Evolutionary conservation across 2,329 filamentous ascomycete species (phyloP).

Genomic region (Pyricularia pennisetigena): DNA sequence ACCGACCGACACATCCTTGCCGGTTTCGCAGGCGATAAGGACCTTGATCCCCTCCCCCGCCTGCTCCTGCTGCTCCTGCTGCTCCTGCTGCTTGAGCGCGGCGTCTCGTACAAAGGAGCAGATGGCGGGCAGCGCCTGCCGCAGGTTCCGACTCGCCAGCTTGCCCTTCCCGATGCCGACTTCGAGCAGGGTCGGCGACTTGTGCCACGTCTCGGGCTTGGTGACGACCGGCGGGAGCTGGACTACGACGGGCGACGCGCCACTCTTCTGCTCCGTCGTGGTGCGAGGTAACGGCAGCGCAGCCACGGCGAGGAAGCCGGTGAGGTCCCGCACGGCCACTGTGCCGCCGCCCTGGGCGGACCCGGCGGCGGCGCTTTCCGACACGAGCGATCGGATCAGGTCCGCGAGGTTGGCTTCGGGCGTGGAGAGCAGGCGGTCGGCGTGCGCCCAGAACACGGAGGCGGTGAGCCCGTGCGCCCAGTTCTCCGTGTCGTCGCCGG

Average conservation of each 20-base stretch:
- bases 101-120: conserved; percentile 36
- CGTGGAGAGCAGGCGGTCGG: conserved; percentile 46
- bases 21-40: conserved; percentile 63
- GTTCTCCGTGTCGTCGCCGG: conserved; percentile 88
- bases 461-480: conserved; percentile 81
- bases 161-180: conserved; percentile 65
- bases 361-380: conserved; percentile 9
- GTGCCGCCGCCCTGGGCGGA: conserved; percentile 27
- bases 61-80: no score
- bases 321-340: conserved; percentile 8
- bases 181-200: conserved; percentile 29
- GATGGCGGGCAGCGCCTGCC: conserved; percentile 56
- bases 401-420: conserved; percentile 53
- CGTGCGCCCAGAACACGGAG: conserved; percentile 67
- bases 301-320: conserved; percentile 15
- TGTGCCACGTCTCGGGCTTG: conserved; percentile 30
- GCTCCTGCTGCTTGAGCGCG: not conserved
- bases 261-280: no score
- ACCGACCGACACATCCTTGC: conserved; percentile 73
- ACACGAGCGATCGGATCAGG: conserved; percentile 36
- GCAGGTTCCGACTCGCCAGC: conserved; percentile 72
- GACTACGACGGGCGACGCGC: conserved; percentile 2
- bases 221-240: conserved; percentile 21
- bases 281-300: not conserved
- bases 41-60: conserved; percentile 17